Evolutionary conservation across 2,329 filamentous ascomycete genomes (phyloP).

Genomic region (Nemania abortiva): DNA sequence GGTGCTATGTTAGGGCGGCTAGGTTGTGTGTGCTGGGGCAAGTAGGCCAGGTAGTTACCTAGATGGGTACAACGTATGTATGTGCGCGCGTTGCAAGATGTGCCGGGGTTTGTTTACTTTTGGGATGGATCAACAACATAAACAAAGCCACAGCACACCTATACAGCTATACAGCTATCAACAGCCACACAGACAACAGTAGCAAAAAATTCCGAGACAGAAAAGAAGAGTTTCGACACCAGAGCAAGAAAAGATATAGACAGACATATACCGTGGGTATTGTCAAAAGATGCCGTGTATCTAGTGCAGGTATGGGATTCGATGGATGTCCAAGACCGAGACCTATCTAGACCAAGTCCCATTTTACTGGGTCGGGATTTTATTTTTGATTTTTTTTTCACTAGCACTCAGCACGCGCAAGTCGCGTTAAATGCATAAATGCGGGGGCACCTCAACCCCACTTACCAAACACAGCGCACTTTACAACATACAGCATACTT

Average conservation of each 20-base stretch:
- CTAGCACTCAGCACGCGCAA: slow-evolving; percentile 16
- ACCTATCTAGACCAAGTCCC: slow-evolving; percentile 10
- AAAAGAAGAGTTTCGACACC: slow-evolving; percentile 17
- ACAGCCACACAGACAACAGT: not conserved
- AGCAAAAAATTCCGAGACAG: not conserved
- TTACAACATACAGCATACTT: too few relatives aligned
- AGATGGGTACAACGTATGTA: not conserved
- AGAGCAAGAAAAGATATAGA: slow-evolving; percentile 26
- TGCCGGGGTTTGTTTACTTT: slow-evolving; percentile 40
- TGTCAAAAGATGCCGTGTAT: slow-evolving; percentile 28
- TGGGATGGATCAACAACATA: slow-evolving; percentile 26
- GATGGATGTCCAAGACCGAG: slow-evolving; percentile 28
- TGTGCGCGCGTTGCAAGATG: slow-evolving; percentile 14
- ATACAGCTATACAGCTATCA: slow-evolving; percentile 13
- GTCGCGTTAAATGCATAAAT: slow-evolving; percentile 34
- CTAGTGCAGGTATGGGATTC: slow-evolving; percentile 23
- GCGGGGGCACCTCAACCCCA: slow-evolving; percentile 5
- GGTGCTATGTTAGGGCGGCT: not conserved
- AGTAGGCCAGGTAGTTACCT: not conserved
- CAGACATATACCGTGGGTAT: slow-evolving; percentile 25
- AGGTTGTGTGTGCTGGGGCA: not conserved
- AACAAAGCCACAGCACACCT: slow-evolving; percentile 27
- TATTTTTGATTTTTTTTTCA: slow-evolving; percentile 22
- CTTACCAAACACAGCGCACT: too few relatives aligned
- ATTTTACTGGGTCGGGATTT: slow-evolving; percentile 17